Conservation (phyloP, 768 basidiomycete genomes). For the Termitomyces sp. region DNA sequence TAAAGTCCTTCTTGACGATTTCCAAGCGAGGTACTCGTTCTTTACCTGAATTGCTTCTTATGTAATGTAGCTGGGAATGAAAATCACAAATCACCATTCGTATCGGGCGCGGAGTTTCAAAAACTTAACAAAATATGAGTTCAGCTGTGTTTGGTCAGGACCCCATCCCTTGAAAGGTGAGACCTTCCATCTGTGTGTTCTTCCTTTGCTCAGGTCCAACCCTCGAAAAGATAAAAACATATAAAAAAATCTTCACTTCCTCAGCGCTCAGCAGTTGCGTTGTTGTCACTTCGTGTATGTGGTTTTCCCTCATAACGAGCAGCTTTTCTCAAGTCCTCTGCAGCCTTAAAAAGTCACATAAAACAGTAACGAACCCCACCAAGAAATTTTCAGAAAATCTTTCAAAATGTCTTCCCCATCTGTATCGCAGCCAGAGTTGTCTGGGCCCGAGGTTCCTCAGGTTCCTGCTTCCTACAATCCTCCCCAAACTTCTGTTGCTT, state of each 20-base stretch:
- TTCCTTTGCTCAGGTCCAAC: slow-evolving; percentile 5
- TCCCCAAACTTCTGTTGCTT: slow-evolving; percentile 46
- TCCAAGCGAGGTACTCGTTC: too few species aligned
- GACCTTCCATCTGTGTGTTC: slow-evolving; percentile 21
- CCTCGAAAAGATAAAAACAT: slow-evolving; percentile 62
- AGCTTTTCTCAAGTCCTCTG: slow-evolving; percentile 12
- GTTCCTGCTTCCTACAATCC: slow-evolving; percentile 24
- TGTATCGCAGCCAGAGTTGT: slow-evolving; percentile 45
- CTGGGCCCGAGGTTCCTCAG: slow-evolving; percentile 43
- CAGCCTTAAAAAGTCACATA: slow-evolving; percentile 69
- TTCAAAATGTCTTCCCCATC: slow-evolving; percentile 48
- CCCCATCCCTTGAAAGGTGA: slow-evolving; percentile 67
- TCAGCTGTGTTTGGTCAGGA: slow-evolving; percentile 36
- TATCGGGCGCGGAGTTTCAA: slow-evolving; percentile 35
- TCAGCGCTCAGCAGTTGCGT: slow-evolving; percentile 76
- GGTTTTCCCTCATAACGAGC: slow-evolving; percentile 9
- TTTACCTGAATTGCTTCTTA: too few species aligned
- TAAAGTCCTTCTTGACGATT: too few species aligned
- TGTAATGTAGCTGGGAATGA: too few species aligned
- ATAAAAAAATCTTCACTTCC: slow-evolving; percentile 56
- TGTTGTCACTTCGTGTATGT: slow-evolving; percentile 66
- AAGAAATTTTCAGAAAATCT: slow-evolving; percentile 40
- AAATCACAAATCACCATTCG: too few species aligned
- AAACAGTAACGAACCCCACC: slow-evolving; percentile 85
- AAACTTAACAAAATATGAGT: slow-evolving; percentile 26